A percentile compares a stretch with the other conserved stretches of the same genome.
Conservation (phyloP, 2,329 filamentous ascomycete genomes). For the Pseudopyrenochaeta lycopersici region DNA sequence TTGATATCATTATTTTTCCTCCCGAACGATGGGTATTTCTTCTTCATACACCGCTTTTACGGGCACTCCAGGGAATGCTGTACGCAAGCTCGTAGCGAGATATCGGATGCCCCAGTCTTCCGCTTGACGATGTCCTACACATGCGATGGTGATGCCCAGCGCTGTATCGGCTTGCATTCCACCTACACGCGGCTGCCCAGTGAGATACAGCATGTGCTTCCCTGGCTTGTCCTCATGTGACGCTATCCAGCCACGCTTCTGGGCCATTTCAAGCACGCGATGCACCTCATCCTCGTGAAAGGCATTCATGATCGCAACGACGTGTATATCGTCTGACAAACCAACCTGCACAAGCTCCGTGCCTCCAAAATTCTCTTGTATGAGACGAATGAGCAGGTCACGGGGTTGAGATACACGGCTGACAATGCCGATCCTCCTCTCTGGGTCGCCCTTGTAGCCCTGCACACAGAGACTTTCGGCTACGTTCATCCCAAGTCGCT, state of each 20-base stretch:
- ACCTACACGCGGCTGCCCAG: constrained; percentile 46
- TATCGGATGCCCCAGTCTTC: constrained; percentile 54
- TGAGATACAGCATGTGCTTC: constrained; percentile 48
- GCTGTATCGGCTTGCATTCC: constrained; percentile 44
- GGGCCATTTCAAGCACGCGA: constrained; percentile 41
- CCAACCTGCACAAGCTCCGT: constrained; percentile 36
- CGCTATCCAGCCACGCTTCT: constrained; percentile 33
- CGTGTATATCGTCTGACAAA: constrained; percentile 29
- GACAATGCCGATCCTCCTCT: constrained; percentile 50
- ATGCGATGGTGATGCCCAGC: constrained; percentile 45
- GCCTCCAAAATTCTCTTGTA: constrained; percentile 38
- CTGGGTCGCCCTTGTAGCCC: constrained; percentile 51
- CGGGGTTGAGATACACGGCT: constrained; percentile 24
- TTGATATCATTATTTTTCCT: background rate
- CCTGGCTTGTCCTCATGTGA: constrained; percentile 26
- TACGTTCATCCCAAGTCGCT: constrained; percentile 40
- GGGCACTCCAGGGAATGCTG: constrained; percentile 37
- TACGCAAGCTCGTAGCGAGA: constrained; percentile 37
- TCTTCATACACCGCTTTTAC: constrained; percentile 50
- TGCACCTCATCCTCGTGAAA: constrained; percentile 49
- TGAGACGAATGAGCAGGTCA: constrained; percentile 21
- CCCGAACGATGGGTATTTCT: constrained; percentile 25
- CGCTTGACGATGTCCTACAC: constrained; percentile 49
- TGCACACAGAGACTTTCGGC: constrained; percentile 42
- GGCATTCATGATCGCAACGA: constrained; percentile 53